Evolutionary conservation across 345 rosid species (phyloP).

Genomic region (Pistacia vera): DNA sequence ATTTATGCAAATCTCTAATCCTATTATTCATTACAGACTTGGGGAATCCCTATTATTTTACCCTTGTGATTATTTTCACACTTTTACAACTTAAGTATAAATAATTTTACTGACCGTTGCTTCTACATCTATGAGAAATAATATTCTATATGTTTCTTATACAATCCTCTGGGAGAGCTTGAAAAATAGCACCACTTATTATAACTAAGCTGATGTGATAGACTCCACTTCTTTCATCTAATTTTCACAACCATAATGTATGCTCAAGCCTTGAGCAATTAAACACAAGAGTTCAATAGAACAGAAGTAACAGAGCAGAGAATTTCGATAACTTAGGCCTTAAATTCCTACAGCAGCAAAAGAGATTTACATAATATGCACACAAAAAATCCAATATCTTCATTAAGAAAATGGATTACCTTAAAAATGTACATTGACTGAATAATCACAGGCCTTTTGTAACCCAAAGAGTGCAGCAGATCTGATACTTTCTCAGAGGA

Average conservation of each 20-base stretch:
- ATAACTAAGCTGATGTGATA: neutral
- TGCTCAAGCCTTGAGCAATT: neutral
- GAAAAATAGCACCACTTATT: neutral
- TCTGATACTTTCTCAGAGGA: slow-evolving; percentile 59
- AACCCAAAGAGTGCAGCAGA: slow-evolving; percentile 69
- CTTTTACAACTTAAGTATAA: too few species aligned
- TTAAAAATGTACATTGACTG: slow-evolving; percentile 98
- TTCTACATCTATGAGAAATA: neutral
- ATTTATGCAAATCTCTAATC: too few species aligned
- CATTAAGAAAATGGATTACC: slow-evolving; percentile 40
- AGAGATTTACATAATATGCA: neutral
- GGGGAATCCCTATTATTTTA: too few species aligned
- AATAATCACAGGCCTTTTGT: slow-evolving; percentile 71
- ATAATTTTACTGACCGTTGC: neutral
- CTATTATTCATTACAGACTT: too few species aligned
- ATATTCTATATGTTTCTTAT: neutral
- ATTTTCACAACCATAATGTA: neutral
- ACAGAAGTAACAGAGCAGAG: neutral
- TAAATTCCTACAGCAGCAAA: neutral
- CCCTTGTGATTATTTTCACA: too few species aligned
- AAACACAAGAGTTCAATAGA: neutral
- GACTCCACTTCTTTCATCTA: neutral
- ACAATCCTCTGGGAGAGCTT: neutral
- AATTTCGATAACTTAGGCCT: neutral
- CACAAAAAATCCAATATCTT: slow-evolving; percentile 9